Conservation (phyloP, 208 protist species). For the Porcisia deanei region DNA sequence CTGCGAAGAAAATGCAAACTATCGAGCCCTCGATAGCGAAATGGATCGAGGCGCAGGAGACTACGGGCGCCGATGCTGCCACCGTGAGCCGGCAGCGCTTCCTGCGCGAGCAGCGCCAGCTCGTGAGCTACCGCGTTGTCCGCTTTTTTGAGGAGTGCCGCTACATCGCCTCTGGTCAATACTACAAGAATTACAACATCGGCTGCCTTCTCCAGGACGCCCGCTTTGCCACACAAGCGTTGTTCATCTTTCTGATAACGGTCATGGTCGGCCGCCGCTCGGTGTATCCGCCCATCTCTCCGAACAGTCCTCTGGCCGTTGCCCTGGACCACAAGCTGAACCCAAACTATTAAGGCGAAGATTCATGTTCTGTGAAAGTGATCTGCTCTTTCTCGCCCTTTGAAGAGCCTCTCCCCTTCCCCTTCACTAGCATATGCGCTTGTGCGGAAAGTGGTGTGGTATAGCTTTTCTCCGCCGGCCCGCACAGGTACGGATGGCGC, state of each 20-base stretch:
- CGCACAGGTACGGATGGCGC: too few relatives aligned
- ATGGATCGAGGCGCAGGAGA: constrained; percentile 51
- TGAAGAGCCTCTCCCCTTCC: background rate
- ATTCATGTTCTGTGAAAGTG: background rate
- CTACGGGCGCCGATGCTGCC: constrained; percentile 69
- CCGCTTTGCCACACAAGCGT: constrained; percentile 65
- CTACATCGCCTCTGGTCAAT: constrained; percentile 64
- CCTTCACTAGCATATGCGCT: background rate
- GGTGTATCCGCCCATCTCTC: constrained; percentile 80
- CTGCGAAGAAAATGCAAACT: constrained; percentile 46
- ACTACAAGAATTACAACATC: constrained; percentile 73
- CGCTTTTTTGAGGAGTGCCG: constrained; percentile 77
- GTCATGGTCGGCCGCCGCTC: constrained; percentile 66
- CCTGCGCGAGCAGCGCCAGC: constrained; percentile 67
- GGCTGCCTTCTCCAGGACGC: constrained; percentile 56
- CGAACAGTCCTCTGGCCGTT: constrained; percentile 68
- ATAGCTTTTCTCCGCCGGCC: background rate
- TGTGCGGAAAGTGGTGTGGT: constrained; percentile 1
- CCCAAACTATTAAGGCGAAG: constrained; percentile 78
- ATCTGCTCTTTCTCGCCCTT: background rate
- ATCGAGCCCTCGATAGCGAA: constrained; percentile 41
- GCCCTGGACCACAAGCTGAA: constrained; percentile 81
- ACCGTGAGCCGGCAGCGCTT: constrained; percentile 60
- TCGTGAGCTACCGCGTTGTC: constrained; percentile 80
- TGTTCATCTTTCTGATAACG: constrained; percentile 70